Percentiles rank a stretch among this genome's conserved stretches.
These are phyloP conservation scores for Passalora sequoiae DNA, from an alignment of 2,329 filamentous ascomycete genomes.

Conservation along the genomic window DNA sequence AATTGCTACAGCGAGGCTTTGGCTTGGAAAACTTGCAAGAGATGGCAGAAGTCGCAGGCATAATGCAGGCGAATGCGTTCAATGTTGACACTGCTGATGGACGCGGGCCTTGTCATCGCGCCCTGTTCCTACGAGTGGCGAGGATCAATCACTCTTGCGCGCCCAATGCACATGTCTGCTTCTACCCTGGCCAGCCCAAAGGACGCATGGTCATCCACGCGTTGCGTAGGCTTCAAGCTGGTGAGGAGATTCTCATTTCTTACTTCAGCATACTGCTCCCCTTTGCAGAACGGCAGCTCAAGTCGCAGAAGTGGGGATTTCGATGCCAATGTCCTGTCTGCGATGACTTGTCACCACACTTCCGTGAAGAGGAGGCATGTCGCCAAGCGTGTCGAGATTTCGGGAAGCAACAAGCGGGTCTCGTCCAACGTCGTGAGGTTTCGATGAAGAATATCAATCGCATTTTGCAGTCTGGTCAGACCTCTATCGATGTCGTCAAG, in stretches of 20 bases:
- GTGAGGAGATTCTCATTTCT: conserved; percentile 21
- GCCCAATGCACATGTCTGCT: conserved; percentile 25
- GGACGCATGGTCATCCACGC: conserved; percentile 21
- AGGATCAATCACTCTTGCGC: conserved; percentile 24
- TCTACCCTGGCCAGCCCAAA: conserved; percentile 10
- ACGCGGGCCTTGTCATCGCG: conserved; percentile 17
- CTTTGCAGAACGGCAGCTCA: conserved; percentile 15
- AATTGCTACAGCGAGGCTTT: conserved; percentile 18
- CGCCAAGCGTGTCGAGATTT: conserved; percentile 15
- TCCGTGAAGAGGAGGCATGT: conserved; percentile 5
- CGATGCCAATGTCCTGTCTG: conserved; percentile 20
- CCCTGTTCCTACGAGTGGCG: conserved; percentile 19
- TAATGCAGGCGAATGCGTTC: conserved; percentile 27
- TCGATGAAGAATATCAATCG: conserved; percentile 11
- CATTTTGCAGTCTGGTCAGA: conserved; percentile 7
- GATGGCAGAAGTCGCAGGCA: conserved; percentile 18
- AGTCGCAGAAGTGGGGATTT: conserved; percentile 22
- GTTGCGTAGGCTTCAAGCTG: conserved; percentile 13
- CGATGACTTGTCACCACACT: conserved; percentile 3
- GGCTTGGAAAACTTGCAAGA: conserved; percentile 6
- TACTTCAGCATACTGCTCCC: conserved; percentile 24
- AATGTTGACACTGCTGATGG: conserved; percentile 21
- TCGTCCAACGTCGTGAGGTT: conserved; percentile 6
- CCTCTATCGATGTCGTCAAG: conserved; percentile 3
- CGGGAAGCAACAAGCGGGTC: conserved; percentile 5